Conservation (phyloP, 768 basidiomycete genomes). For the Ramaria rubella region DNA sequence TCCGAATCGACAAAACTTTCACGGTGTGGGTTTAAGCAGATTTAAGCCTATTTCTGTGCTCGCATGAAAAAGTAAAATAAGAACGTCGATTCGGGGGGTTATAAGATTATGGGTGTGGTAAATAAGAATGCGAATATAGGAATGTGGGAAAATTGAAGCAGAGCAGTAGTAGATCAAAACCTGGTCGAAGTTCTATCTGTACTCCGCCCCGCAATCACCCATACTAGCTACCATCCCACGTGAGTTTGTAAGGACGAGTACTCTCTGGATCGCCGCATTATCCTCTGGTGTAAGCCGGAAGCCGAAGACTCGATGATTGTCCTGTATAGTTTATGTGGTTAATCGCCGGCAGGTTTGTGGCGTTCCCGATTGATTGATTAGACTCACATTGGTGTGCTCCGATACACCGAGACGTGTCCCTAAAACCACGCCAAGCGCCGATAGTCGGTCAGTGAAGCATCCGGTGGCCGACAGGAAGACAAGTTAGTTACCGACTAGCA, state of each 20-base stretch:
- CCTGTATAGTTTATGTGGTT: slow-evolving; percentile 19
- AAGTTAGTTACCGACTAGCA: slow-evolving; percentile 54
- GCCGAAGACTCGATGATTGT: slow-evolving; percentile 57
- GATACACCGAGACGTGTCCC: slow-evolving; percentile 70
- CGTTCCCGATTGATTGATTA: not conserved
- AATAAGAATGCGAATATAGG: no score
- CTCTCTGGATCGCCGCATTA: slow-evolving; percentile 52
- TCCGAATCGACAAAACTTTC: no score
- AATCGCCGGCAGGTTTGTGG: not conserved
- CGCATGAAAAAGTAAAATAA: no score
- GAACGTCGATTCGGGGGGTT: no score
- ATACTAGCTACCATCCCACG: slow-evolving; percentile 56
- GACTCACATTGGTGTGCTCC: slow-evolving; percentile 46
- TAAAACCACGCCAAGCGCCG: slow-evolving; percentile 21
- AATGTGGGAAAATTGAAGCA: no score
- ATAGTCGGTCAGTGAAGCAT: not conserved
- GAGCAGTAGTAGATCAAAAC: not conserved
- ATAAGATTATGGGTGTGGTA: no score
- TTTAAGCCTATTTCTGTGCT: no score
- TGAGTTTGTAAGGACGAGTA: slow-evolving; percentile 57
- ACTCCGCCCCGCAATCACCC: slow-evolving; percentile 83
- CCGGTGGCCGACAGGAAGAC: slow-evolving; percentile 6
- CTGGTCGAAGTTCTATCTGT: slow-evolving; percentile 39
- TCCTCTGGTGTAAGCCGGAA: slow-evolving; percentile 54
- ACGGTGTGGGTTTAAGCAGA: no score